Base-by-base conservation (phyloP, 139 green algal species). In the Tetraselmis chui region DNA sequence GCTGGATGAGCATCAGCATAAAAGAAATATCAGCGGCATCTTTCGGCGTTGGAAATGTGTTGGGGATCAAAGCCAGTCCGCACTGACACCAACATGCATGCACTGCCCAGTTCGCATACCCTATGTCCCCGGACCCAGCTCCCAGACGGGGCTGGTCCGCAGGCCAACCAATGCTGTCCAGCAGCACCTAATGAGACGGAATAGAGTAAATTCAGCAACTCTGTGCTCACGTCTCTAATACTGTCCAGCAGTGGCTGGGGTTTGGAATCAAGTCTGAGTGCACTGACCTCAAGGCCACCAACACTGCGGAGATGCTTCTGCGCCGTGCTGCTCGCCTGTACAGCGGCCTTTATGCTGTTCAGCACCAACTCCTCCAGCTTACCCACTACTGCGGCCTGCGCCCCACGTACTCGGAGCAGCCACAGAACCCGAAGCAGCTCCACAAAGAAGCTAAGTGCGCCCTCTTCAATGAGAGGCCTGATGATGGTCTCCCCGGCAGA, bases 181-280 rank as follows among this genome's bases (percentile, higher is more conserved):
- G 32, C 32, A 84, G 31, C 78, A 80, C 75, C 82, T 82, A 78
- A n/a, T n/a, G n/a, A n/a, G n/a, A n/a, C n/a, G n/a, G n/a, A n/a
- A n/a, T n/a, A n/a, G n/a, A n/a, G n/a, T n/a, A n/a, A n/a, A n/a
- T n/a, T n/a, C n/a, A n/a, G n/a, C n/a, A n/a, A n/a, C n/a, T n/a
- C n/a, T n/a, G n/a, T n/a, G n/a, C n/a, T n/a, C n/a, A n/a, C n/a
- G n/a, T n/a, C n/a, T n/a, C n/a, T n/a, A n/a, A n/a, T n/a, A n/a
- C n/a, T n/a, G n/a, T n/a, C n/a, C n/a, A n/a, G n/a, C n/a, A n/a
- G n/a, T n/a, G n/a, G n/a, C n/a, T n/a, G n/a, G n/a, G n/a, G n/a
- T n/a, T n/a, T n/a, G n/a, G n/a, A n/a, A n/a, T n/a, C n/a, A n/a
- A n/a, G n/a, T n/a, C n/a, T n/a, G n/a, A n/a, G n/a, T n/a, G 45